Conservation (phyloP, 2,329 filamentous ascomycete species). For the Colletotrichum lupini region DNA sequence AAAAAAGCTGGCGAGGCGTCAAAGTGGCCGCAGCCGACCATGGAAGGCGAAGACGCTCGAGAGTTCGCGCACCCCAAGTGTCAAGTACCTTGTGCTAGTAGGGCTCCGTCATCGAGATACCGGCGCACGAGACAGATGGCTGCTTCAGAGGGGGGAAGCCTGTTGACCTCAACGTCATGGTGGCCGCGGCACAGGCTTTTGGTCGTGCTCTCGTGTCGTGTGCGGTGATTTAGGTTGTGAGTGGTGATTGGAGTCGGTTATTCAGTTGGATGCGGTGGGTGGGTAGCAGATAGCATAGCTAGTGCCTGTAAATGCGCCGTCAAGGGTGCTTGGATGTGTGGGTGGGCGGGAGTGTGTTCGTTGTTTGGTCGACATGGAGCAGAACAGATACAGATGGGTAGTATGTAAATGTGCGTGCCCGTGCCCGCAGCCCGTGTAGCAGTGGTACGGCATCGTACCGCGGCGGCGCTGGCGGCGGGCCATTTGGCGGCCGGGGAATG, state of each 20-base stretch:
- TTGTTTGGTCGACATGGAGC: neutral
- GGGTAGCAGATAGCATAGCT: neutral
- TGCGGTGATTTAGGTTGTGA: neutral
- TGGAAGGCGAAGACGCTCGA: neutral
- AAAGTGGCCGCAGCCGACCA: neutral
- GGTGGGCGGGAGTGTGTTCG: neutral
- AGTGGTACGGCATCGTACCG: conserved; percentile 23
- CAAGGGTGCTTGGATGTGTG: neutral
- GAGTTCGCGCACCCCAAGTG: neutral
- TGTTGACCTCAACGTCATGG: conserved; percentile 24
- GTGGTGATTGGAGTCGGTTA: conserved; percentile 28
- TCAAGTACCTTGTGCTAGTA: neutral
- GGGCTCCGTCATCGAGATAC: neutral
- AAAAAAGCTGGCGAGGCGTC: neutral
- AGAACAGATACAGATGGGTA: neutral
- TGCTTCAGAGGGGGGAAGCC: neutral
- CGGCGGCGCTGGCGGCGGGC: conserved; percentile 23
- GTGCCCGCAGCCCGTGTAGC: neutral
- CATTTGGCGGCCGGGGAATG: conserved; percentile 34
- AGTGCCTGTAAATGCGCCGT: neutral
- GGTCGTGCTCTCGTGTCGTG: neutral
- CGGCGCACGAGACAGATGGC: neutral
- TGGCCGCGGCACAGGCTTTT: conserved; percentile 13
- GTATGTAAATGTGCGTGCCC: conserved; percentile 2
- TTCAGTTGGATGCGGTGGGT: conserved; percentile 10